Conservation (phyloP, 371 early-diverging fungal species). For the Lichtheimia hyalospora region DNA sequence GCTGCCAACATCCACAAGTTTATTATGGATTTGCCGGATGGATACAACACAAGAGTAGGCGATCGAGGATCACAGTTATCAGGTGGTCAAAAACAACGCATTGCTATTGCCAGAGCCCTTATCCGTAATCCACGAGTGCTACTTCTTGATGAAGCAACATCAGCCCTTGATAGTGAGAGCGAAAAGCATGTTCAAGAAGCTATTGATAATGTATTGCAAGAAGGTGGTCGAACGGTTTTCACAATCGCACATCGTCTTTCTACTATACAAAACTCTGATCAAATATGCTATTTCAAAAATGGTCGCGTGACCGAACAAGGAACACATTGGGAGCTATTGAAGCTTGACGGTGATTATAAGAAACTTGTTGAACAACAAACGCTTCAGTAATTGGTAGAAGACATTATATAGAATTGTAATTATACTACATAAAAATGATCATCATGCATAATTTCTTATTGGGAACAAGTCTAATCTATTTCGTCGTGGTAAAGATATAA, state of each 20-base stretch:
- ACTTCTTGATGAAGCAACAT: slow-evolving; percentile 70
- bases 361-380: slow-evolving; percentile 44
- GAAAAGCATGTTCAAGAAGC: slow-evolving; percentile 89
- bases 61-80: slow-evolving; percentile 71
- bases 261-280: slow-evolving; percentile 75
- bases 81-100: slow-evolving; percentile 76
- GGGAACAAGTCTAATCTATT: too few species aligned
- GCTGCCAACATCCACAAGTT: slow-evolving; percentile 76
- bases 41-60: slow-evolving; percentile 64
- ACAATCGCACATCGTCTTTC: slow-evolving; percentile 71
- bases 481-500: too few species aligned
- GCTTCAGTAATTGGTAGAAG: slow-evolving; percentile 1
- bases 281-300: slow-evolving; percentile 72
- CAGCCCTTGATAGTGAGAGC: slow-evolving; percentile 85
- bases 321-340: slow-evolving; percentile 72
- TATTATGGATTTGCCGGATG: slow-evolving; percentile 69
- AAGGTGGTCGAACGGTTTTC: slow-evolving; percentile 58
- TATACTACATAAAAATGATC: too few species aligned
- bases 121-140: slow-evolving; percentile 67
- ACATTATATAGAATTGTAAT: too few species aligned
- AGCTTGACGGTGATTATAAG: slow-evolving; percentile 34
- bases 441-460: too few species aligned
- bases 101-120: slow-evolving; percentile 81
- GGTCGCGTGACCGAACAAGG: slow-evolving; percentile 84
- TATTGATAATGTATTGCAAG: slow-evolving; percentile 68